Conservation (phyloP, 257 asterid genomes). For the Jacaranda mimosifolia region DNA sequence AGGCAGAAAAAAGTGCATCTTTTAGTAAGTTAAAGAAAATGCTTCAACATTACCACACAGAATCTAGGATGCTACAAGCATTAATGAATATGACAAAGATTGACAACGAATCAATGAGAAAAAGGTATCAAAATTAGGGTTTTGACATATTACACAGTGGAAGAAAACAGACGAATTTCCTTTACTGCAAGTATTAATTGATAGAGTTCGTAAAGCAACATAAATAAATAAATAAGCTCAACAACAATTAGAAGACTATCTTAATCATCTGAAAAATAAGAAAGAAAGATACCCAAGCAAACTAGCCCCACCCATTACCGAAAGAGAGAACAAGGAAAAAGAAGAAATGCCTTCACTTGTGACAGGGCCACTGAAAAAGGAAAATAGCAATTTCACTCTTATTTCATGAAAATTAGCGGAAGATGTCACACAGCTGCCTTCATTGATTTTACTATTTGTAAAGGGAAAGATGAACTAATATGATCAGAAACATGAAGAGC, state of each 20-base stretch:
- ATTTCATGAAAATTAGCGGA: constrained; percentile 14
- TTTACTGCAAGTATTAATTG: neutral
- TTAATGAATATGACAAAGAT: neutral
- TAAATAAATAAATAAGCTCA: neutral
- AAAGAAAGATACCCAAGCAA: neutral
- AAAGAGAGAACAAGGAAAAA: neutral
- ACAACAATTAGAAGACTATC: neutral
- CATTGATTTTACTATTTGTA: constrained; percentile 18
- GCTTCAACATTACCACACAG: constrained; percentile 1
- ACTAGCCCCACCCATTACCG: neutral
- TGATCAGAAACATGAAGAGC: constrained; percentile 24
- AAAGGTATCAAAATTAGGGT: neutral
- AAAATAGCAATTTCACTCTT: neutral
- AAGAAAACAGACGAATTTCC: neutral
- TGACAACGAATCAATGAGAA: constrained; percentile 1
- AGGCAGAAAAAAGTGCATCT: constrained; percentile 4
- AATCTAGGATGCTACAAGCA: neutral
- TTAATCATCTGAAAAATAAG: neutral
- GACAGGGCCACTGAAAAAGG: neutral
- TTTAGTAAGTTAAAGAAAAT: neutral
- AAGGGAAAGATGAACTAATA: constrained; percentile 25
- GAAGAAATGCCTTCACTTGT: neutral
- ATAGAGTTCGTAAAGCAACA: neutral
- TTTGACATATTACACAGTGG: neutral
- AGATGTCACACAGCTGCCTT: constrained; percentile 2